Conservation (phyloP, 345 rosid species). For the Conringia planisiliqua region DNA sequence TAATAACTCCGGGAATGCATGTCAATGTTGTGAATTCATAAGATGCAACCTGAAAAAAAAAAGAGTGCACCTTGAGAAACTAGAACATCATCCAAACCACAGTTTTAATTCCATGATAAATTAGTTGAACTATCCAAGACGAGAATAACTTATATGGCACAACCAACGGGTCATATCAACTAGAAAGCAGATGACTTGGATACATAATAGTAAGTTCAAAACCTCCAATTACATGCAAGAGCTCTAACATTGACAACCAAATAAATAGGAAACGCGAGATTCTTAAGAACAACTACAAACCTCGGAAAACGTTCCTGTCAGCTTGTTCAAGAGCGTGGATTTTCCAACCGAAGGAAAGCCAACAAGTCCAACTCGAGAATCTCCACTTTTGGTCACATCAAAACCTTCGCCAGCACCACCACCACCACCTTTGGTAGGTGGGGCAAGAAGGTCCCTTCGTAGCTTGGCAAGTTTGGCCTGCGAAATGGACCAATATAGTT, state of each 20-base stretch:
- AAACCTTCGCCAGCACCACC: conserved; percentile 93
- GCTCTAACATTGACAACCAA: not conserved
- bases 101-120: not conserved
- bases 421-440: conserved; percentile 85
- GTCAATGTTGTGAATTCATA: conserved; percentile 97
- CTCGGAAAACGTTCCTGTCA: conserved; percentile 96
- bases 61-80: not conserved
- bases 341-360: conserved; percentile 98
- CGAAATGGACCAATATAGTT: not conserved
- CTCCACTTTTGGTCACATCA: conserved; percentile 97
- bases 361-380: conserved; percentile 92
- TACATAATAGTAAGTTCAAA: not conserved
- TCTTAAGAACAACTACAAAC: conserved; percentile 34
- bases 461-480: conserved; percentile 97
- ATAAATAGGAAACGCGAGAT: not conserved
- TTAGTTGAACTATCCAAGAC: not conserved
- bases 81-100: not conserved
- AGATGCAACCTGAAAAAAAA: conserved; percentile 75
- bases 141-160: not conserved
- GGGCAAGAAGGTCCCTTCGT: conserved; percentile 87
- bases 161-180: not conserved
- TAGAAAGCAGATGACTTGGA: not conserved
- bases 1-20: conserved; percentile 93
- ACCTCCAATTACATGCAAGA: not conserved
- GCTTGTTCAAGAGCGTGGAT: conserved; percentile 92